These are phyloP conservation scores for Boletus sp. DNA, from an alignment of 768 basidiomycete genomes.

Conservation along the genomic window DNA sequence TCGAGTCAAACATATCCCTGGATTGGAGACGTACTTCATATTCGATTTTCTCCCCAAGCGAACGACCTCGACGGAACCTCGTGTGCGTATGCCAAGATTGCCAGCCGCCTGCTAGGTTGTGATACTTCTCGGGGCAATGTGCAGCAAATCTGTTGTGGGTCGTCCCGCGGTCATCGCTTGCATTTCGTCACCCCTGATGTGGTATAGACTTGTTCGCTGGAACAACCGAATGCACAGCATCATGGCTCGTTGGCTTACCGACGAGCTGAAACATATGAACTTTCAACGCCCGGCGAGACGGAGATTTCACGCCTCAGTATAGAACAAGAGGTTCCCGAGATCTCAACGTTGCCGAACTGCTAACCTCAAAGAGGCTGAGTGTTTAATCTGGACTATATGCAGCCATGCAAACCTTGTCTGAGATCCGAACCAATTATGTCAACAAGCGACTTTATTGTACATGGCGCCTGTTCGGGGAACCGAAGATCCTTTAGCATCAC, in stretches of 20 bases:
- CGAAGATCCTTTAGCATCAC: constrained; percentile 30
- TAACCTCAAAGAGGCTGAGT: neutral
- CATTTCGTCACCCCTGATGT: neutral
- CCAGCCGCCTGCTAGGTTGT: neutral
- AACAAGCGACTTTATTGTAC: constrained; percentile 8
- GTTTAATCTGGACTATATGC: too few species aligned
- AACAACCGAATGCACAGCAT: constrained; percentile 4
- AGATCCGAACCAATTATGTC: constrained; percentile 7
- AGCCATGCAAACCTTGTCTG: neutral
- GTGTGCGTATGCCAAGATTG: neutral
- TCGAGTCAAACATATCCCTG: too few species aligned
- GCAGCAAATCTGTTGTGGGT: neutral
- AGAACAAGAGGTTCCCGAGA: neutral
- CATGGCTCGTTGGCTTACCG: neutral
- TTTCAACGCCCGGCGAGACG: neutral
- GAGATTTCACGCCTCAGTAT: neutral
- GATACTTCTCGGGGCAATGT: neutral
- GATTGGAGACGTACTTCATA: neutral
- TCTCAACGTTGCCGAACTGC: neutral
- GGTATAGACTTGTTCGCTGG: neutral
- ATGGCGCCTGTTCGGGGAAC: neutral
- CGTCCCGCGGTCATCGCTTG: neutral
- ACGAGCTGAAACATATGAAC: neutral
- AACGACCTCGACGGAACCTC: constrained; percentile 11
- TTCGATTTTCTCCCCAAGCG: neutral